These are phyloP conservation scores for Pelargonium cotyledonis DNA, from an alignment of 441 rosid species.

Conservation along the genomic window DNA sequence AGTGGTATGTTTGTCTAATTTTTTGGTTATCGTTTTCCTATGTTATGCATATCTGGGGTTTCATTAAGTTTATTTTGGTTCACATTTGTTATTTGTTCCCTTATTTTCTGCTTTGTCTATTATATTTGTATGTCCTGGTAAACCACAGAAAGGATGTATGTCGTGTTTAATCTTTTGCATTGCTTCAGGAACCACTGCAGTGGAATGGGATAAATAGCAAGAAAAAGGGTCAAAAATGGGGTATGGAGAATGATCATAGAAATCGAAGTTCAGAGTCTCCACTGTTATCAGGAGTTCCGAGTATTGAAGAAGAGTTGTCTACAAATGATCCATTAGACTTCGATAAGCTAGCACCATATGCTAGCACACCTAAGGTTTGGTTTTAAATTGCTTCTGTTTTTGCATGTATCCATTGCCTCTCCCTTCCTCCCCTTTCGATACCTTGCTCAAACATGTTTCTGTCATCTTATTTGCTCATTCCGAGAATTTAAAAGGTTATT, in stretches of 20 bases:
- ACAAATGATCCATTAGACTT: constrained; percentile 37
- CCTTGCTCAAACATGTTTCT: constrained; percentile 11
- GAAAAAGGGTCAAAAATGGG: constrained; percentile 95
- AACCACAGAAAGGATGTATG: constrained; percentile 8
- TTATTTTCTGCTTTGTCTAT: constrained; percentile 2
- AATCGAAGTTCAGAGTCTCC: constrained; percentile 40
- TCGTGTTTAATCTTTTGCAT: constrained; percentile 14
- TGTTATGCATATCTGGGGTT: too few species aligned
- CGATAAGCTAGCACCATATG: constrained; percentile 60
- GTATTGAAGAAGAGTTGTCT: constrained; percentile 32
- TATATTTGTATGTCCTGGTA: background rate
- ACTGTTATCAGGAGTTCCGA: constrained; percentile 29
- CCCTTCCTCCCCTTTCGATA: background rate
- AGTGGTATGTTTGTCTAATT: constrained; percentile 36
- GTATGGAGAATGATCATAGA: constrained; percentile 46
- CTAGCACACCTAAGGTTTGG: constrained; percentile 61
- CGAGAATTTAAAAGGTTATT: constrained; percentile 8
- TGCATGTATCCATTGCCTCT: background rate
- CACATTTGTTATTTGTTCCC: background rate
- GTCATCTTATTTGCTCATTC: constrained; percentile 1
- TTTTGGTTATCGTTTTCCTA: too few species aligned
- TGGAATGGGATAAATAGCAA: constrained; percentile 90
- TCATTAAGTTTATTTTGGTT: background rate
- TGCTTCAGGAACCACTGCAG: constrained; percentile 45
- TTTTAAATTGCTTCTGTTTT: constrained; percentile 12